Evolutionary conservation across 2,329 filamentous ascomycete species (phyloP), one percentile per base, ranked within the genome.

Genomic region (Nannizziopsis barbatae): DNA sequence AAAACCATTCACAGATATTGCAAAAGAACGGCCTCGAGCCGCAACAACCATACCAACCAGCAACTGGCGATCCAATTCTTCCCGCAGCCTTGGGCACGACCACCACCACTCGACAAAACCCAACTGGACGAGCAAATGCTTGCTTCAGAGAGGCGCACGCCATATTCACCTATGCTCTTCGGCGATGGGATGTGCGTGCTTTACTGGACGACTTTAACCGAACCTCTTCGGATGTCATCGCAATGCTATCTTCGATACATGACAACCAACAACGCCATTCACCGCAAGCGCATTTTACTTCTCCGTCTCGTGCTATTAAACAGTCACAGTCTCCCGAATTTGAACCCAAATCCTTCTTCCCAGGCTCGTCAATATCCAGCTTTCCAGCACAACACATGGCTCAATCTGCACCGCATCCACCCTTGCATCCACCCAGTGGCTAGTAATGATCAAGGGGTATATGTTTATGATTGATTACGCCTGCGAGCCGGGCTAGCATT

Each of bases 121-220:
- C 59, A 36, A 57, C 58, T 30, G 54, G 58, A 14, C 64, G 65
- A 17, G 63, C 64, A 5, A 50, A 60, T 31, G 58, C 59, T 39
- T 65, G 60, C 44, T 53, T 69, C 5, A 50, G 54, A 3, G 62
- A 65, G 42, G 58, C 60, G 12, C 53, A 57, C 12, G 59, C 59
- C 14, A 53, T 69, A 15, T 58, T 69, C 2, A 54, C 60, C 15
- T 63, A 62, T 42, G 61, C 62, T 14, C 51, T 53, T 15, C 56
- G 56, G 30, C 64, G 65, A 45, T 69, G 66, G 66, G 59, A 61
- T 38, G 50, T 65, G 27, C 52, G 51, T 7, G 37, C 14, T 5
- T 55, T 63, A 9, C 47, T 64, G 15, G 57, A 65, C 12, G 54
- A 62, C 30, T 68, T 67, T 42, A 57, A 64, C 46, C 53, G 53